These are phyloP conservation scores for Vitis riparia DNA, from an alignment of 164 flowering plant genomes.

Conservation along the genomic window DNA sequence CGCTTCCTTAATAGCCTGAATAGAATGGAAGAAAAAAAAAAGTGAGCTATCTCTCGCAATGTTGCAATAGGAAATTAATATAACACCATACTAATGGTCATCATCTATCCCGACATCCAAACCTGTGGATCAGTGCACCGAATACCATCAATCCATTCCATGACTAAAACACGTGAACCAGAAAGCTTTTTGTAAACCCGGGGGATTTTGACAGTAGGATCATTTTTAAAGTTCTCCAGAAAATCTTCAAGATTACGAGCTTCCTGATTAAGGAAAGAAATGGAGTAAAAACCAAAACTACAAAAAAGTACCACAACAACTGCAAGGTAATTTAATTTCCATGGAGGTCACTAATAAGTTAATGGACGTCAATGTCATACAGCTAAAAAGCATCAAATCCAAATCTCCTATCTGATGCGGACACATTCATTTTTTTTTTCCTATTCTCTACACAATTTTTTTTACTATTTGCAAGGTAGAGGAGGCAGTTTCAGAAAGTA, in stretches of 20 bases:
- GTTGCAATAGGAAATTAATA: neutral
- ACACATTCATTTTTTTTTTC: neutral
- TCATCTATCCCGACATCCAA: conserved; percentile 7
- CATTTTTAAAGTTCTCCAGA: conserved; percentile 88
- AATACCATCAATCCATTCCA: conserved; percentile 99
- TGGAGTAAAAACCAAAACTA: neutral
- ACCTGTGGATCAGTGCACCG: conserved; percentile 98
- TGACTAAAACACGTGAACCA: conserved; percentile 89
- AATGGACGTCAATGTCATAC: neutral
- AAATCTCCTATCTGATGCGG: neutral
- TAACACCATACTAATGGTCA: neutral
- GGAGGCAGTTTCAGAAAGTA: conserved; percentile 28
- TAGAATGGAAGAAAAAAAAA: neutral
- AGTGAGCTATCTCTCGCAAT: neutral
- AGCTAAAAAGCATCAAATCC: neutral
- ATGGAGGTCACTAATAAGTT: neutral
- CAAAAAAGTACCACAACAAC: neutral
- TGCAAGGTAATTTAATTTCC: neutral
- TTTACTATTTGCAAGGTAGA: neutral
- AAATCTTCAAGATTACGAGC: conserved; percentile 94
- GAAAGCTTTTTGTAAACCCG: conserved; percentile 74
- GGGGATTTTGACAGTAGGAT: conserved; percentile 96
- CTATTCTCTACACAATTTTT: too few species aligned
- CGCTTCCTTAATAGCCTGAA: conserved; percentile 81
- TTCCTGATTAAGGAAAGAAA: conserved; percentile 48